Evolutionary conservation across 2,329 filamentous ascomycete species (phyloP).

Genomic region (Lanzia echinophila): DNA sequence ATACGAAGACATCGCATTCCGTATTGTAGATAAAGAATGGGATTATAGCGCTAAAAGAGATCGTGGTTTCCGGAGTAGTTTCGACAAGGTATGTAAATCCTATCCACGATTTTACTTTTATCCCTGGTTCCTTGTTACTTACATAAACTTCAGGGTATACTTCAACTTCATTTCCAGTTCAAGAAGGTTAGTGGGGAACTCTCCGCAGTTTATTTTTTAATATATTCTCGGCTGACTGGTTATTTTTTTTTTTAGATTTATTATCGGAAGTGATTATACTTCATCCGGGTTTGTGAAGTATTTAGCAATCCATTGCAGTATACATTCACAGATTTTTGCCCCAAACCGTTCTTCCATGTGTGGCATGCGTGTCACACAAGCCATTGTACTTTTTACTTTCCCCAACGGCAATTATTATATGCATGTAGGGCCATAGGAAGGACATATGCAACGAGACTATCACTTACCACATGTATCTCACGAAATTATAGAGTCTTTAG

Average conservation of each 20-base stretch:
- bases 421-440: not conserved
- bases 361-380: constrained; percentile 14
- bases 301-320: constrained; percentile 19
- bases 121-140: constrained; percentile 25
- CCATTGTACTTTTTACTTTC: constrained; percentile 14
- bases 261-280: constrained; percentile 42
- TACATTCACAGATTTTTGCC: constrained; percentile 19
- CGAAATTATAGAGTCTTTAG: not conserved
- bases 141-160: constrained; percentile 60
- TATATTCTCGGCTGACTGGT: constrained; percentile 19
- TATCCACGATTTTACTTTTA: not conserved
- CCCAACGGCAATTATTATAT: constrained; percentile 11
- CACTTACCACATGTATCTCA: constrained; percentile 1
- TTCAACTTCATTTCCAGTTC: constrained; percentile 97
- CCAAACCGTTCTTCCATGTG: constrained; percentile 18
- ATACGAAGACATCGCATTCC: constrained; percentile 94
- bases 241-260: constrained; percentile 38
- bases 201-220: constrained; percentile 1
- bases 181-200: constrained; percentile 65
- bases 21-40: constrained; percentile 98
- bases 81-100: constrained; percentile 73
- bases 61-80: constrained; percentile 89
- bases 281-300: constrained; percentile 4
- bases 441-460: not conserved
- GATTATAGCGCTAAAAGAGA: constrained; percentile 96